phyloP scores from a whole-genome alignment of 371 early-diverging fungal species.

The Coemansia sp. region DNA sequence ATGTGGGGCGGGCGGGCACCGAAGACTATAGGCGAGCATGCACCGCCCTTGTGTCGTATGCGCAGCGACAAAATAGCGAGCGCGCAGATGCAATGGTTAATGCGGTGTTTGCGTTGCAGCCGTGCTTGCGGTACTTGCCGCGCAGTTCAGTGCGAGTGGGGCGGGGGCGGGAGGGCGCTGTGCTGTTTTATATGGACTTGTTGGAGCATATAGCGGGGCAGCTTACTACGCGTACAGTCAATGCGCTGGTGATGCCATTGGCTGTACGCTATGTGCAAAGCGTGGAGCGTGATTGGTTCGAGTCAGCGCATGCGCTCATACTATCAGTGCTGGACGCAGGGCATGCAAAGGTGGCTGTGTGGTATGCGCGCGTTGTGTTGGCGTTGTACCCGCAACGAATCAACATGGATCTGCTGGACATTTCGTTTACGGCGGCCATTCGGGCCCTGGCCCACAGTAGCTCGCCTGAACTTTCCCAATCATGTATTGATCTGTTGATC shows the following conservation, averaged over 20 bases:
- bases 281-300: slow-evolving; percentile 26
- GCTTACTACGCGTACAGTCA: background rate
- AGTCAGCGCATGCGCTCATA: slow-evolving; percentile 38
- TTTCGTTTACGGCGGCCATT: slow-evolving; percentile 27
- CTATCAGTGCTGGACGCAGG: slow-evolving; percentile 18
- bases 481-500: background rate
- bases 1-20: too few relatives aligned
- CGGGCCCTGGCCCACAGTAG: background rate
- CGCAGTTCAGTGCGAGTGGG: background rate
- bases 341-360: slow-evolving; percentile 14
- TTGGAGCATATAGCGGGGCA: slow-evolving; percentile 23
- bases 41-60: too few relatives aligned
- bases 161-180: background rate
- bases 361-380: slow-evolving; percentile 31
- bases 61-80: slow-evolving; percentile 6
- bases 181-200: slow-evolving; percentile 40
- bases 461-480: slow-evolving; percentile 6
- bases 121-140: slow-evolving; percentile 17
- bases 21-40: too few relatives aligned
- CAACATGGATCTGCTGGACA: slow-evolving; percentile 24
- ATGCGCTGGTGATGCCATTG: slow-evolving; percentile 17
- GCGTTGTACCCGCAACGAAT: slow-evolving; percentile 16
- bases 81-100: slow-evolving; percentile 2
- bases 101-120: slow-evolving; percentile 17
- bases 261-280: slow-evolving; percentile 16